Base-by-base conservation (phyloP, 140 eudicot genomes). In the Stevia rebaudiana region DNA sequence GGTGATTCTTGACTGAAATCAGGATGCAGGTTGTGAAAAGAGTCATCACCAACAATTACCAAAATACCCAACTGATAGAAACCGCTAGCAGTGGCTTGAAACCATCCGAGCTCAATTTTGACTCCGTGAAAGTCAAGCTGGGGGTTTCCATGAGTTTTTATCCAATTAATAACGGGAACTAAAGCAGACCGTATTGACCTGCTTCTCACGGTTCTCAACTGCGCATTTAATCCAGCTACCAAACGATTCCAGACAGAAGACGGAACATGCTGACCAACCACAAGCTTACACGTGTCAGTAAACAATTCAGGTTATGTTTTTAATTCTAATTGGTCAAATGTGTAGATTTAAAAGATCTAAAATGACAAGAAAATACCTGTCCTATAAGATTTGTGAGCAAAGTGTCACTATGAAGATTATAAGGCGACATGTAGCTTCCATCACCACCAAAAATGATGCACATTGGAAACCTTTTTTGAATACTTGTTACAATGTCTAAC, bases 341-440 rank as follows among this genome's bases (percentile, higher is more conserved):
- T n/a, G 55, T 48, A 8, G 18, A 23, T 16, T 3, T 33, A 11
- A 3, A n/a, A 15, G 8, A 25, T 25, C 22, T 53, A 54, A 11
- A 54, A 16, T 42, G 8, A 30, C 50, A 18, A 33, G 36, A 48
- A 73, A 65, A 54, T 11, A 90, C 97, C 97, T 90, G 97, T 78
- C 84, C 97, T 30, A 90, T 77, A 67, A 90, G 97, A 82, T 82
- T 86, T 10, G 84, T 82, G 59, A 90, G 74, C 72, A 82, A 69
- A 35, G 79, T 61, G 69, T 90, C 97, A 33, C 81, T 86, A 43
- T 90, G 84, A 63, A 90, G 85, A 79, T 68, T 83, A 79, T 86
- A 90, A 46, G 97, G 95, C 23, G 97, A 80, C 97, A 90, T 86
- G 65, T 90, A 90, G 77, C 90, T 86, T 63, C 97, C 97, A 74